Evolutionary conservation across 345 rosid species (phyloP).

Genomic region (Populus ilicifolia): DNA sequence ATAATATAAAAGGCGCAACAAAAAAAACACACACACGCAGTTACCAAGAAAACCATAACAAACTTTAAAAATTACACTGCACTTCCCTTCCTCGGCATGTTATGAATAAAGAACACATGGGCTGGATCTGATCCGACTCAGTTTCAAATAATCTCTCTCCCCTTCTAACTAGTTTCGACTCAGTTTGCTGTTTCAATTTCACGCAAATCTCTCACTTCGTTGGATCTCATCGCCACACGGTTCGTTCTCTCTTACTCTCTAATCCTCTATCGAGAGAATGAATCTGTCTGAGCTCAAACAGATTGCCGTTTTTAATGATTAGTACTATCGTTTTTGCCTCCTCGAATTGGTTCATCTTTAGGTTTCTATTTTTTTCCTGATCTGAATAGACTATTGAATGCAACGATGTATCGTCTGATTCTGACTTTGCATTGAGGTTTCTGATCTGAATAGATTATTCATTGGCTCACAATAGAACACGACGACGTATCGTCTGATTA

Average conservation of each 20-base stretch:
- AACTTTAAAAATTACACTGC: neutral
- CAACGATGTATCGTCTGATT: too few species aligned
- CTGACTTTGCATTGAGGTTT: neutral
- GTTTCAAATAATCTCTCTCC: neutral
- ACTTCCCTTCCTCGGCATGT: neutral
- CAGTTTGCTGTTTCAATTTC: neutral
- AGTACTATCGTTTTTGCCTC: neutral
- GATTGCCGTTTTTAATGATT: neutral
- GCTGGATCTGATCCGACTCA: neutral
- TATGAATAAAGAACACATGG: neutral
- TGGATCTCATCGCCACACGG: slow-evolving; percentile 8
- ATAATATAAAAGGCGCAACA: too few species aligned
- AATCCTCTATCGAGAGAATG: neutral
- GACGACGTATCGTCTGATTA: neutral
- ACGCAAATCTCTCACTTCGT: neutral
- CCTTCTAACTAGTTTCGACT: neutral
- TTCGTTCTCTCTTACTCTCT: neutral
- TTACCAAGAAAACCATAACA: neutral
- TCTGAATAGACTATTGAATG: too few species aligned
- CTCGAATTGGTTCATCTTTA: neutral
- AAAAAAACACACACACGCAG: neutral
- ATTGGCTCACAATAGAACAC: neutral
- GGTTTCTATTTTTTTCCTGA: neutral
- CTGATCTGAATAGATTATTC: neutral
- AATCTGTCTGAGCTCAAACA: neutral